Evolutionary conservation across 2,329 filamentous ascomycete genomes (phyloP).

Genomic region (Colletotrichum shisoi): DNA sequence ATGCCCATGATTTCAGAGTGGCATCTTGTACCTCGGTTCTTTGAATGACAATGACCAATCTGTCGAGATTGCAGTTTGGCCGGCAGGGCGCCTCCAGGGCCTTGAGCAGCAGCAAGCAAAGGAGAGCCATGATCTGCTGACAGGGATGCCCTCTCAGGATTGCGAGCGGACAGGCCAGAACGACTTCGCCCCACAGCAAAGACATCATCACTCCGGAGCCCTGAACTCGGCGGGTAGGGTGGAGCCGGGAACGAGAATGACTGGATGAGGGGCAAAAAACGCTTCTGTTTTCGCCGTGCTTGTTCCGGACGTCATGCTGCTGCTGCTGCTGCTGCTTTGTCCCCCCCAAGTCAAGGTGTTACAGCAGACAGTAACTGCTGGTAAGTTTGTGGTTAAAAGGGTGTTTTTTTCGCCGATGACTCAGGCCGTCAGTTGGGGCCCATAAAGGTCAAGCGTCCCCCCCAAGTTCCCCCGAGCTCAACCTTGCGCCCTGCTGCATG

Average conservation of each 20-base stretch:
- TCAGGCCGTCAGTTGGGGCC: too few species aligned
- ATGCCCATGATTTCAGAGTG: background rate
- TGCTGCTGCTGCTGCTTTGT: constrained; percentile 18
- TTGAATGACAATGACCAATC: constrained; percentile 2
- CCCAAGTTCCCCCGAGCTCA: constrained; percentile 8
- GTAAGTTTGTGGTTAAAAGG: too few species aligned
- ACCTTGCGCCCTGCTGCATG: constrained; percentile 26
- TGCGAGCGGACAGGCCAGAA: constrained; percentile 26
- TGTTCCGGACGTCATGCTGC: constrained; percentile 1
- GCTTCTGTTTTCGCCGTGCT: constrained; percentile 8
- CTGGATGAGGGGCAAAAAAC: constrained; percentile 17
- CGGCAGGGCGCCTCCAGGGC: constrained; percentile 3
- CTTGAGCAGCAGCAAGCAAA: constrained; percentile 12
- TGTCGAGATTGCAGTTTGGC: constrained; percentile 16
- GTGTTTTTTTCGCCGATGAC: too few species aligned
- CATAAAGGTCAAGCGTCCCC: too few species aligned
- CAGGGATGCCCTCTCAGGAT: constrained; percentile 21
- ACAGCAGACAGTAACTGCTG: too few species aligned
- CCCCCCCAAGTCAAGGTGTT: too few species aligned
- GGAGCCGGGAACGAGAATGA: constrained; percentile 16
- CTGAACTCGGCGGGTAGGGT: constrained; percentile 17
- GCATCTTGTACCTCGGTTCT: background rate
- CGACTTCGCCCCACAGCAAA: constrained; percentile 29
- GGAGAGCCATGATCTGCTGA: constrained; percentile 22
- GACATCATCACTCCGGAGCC: constrained; percentile 38